Evolutionary conservation across 441 rosid species (phyloP).

Genomic region (Melastoma candidum): DNA sequence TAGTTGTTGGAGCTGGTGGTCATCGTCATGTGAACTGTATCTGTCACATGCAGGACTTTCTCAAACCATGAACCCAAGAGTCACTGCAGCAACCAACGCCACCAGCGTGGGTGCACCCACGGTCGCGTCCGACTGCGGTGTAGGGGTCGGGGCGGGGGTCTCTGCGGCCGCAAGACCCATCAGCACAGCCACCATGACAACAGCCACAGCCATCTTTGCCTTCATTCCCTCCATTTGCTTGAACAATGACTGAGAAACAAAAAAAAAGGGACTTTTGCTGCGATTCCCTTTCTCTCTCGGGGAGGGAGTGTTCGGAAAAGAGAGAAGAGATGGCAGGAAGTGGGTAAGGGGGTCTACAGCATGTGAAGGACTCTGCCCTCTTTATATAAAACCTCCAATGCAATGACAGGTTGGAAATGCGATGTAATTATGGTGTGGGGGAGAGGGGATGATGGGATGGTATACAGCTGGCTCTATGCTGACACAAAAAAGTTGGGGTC

Average conservation of each 20-base stretch:
- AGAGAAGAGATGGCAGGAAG: no score
- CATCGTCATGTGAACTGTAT: no score
- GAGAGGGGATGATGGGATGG: no score
- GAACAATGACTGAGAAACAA: neutral
- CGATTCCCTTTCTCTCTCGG: neutral
- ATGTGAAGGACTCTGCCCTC: no score
- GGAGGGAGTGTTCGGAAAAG: neutral
- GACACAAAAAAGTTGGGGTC: no score
- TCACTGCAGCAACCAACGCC: conserved; percentile 47
- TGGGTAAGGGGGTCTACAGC: no score
- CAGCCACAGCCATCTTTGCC: conserved; percentile 31
- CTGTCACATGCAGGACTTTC: neutral
- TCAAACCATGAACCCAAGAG: conserved; percentile 38
- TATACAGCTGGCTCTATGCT: no score
- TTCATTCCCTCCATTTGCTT: conserved; percentile 48
- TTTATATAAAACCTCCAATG: no score
- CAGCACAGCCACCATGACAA: conserved; percentile 30
- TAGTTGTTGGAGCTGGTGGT: no score
- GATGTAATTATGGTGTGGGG: no score
- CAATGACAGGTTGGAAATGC: no score
- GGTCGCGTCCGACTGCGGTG: conserved; percentile 58
- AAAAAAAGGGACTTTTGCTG: neutral
- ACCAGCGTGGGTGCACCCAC: conserved; percentile 30
- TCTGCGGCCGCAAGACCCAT: conserved; percentile 37
- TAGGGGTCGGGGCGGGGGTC: conserved; percentile 56